Percentiles rank a stretch among this genome's conserved stretches.
Evolutionary conservation across 108 stramenopile species (phyloP).

Genomic region (Pseudonitzschia pungens): DNA sequence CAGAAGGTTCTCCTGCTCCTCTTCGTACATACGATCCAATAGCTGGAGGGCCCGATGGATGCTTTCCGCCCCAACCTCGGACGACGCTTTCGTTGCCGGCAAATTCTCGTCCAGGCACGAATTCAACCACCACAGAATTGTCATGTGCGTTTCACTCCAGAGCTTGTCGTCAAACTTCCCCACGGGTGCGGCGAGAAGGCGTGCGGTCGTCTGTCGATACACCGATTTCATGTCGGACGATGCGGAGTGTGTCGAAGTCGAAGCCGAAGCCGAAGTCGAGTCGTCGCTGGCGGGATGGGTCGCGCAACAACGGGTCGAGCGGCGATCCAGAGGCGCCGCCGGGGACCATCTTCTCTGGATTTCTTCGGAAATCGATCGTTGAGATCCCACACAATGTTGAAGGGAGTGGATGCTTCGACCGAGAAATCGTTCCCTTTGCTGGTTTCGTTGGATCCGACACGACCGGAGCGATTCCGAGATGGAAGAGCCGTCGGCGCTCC

Average conservation of each 20-base stretch:
- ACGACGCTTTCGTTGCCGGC: neutral
- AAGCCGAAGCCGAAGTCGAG: too few relatives aligned
- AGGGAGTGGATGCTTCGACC: neutral
- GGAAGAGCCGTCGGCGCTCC: neutral
- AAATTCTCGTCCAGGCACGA: neutral
- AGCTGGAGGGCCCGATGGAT: slow-evolving; percentile 23
- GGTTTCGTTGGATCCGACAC: neutral
- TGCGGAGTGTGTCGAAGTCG: neutral
- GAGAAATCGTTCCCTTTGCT: neutral
- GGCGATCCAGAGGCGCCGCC: neutral
- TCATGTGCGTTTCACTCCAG: slow-evolving; percentile 26
- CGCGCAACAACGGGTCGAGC: neutral
- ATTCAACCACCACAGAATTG: slow-evolving; percentile 29
- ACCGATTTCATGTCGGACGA: neutral
- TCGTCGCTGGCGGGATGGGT: too few relatives aligned
- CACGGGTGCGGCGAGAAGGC: slow-evolving; percentile 19
- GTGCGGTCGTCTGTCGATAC: slow-evolving; percentile 24
- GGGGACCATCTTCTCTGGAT: neutral
- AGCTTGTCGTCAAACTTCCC: slow-evolving; percentile 17
- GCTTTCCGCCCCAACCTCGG: neutral
- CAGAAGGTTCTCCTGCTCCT: slow-evolving; percentile 20
- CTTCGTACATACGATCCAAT: slow-evolving; percentile 27
- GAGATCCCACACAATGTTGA: neutral
- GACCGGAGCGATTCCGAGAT: neutral
- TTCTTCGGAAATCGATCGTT: neutral